Base-by-base conservation (phyloP, 306 rosid species). In the Corylus americana region DNA sequence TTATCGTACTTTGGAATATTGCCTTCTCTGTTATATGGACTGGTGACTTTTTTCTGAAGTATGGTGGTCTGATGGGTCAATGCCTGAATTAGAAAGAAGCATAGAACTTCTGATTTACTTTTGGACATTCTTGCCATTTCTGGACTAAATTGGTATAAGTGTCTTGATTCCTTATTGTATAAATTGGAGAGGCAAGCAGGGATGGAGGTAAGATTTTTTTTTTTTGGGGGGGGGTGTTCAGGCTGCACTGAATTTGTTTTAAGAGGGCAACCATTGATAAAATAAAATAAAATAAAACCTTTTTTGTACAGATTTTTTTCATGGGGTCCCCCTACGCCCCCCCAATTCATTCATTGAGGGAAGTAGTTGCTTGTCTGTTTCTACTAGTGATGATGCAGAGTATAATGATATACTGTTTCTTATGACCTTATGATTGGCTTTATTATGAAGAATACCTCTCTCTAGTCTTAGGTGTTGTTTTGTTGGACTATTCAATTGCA, bases 401-500 rank as follows among this genome's bases (percentile, higher is more conserved):
- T 39, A 66, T 71, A 45, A 68, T 39, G 18, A 29, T 5, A 14
- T 53, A 2, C 20, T 71, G 39, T n/a, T 18, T 4, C 67, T 18
- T 44, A 44, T 42, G 22, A 22, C 35, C 51, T 44, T 7, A 1
- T 54, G 49, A 31, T 50, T 18, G 50, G 42, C 7, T 75, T 55
- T 50, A 37, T 7, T 7, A 11, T 51, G 64, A 35, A n/a, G 16
- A 67, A 14, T 59, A 55, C 44, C 11, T 70, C 3, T 62, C 17
- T 44, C 42, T 74, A 57, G 49, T 55, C 29, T 79, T 55, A 66
- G 50, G 29, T 77, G 51, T 69, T 53, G 77, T 83, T 68, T 76
- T 74, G 78, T 78, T 72, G 80, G 74, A 74, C 82, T 70, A 77
- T 75, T 78, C 51, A 68, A 63, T 84, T 82, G 83, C 88, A 95